phyloP scores from a whole-genome alignment of 345 rosid genomes.

The Salix viminalis region DNA sequence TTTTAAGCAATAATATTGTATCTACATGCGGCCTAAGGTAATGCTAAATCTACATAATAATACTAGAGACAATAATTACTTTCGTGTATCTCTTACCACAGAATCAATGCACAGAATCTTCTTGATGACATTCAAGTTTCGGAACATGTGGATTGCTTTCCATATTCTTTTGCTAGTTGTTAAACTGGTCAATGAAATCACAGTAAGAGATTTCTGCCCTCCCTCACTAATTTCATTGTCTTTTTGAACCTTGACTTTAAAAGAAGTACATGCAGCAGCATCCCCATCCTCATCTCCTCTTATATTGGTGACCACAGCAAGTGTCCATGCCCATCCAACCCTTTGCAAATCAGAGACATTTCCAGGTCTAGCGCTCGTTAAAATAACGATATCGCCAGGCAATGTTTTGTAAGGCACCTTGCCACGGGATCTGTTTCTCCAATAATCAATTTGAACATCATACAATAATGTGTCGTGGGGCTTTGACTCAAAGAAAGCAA shows the following conservation, averaged over 20 bases:
- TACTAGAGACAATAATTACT: not conserved
- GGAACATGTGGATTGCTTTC: slow-evolving; percentile 29
- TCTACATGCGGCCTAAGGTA: no score
- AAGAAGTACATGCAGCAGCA: slow-evolving; percentile 7
- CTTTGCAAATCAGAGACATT: slow-evolving; percentile 31
- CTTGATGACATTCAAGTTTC: slow-evolving; percentile 20
- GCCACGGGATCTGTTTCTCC: slow-evolving; percentile 34
- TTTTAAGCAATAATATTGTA: no score
- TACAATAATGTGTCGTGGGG: slow-evolving; percentile 3
- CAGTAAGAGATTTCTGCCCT: slow-evolving; percentile 17
- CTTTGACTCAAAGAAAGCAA: not conserved
- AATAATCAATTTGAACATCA: slow-evolving; percentile 25
- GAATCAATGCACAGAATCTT: slow-evolving; percentile 20
- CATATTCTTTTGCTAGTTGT: slow-evolving; percentile 37
- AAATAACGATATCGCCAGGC: slow-evolving; percentile 38
- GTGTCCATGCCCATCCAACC: slow-evolving; percentile 27
- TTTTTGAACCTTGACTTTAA: slow-evolving; percentile 17
- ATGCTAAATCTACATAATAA: not conserved
- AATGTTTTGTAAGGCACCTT: slow-evolving; percentile 36
- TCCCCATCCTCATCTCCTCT: slow-evolving; percentile 1
- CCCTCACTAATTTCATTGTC: not conserved
- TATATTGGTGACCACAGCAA: slow-evolving; percentile 18
- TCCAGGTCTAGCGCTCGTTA: slow-evolving; percentile 36
- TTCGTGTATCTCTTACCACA: slow-evolving; percentile 26
- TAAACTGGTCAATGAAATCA: slow-evolving; percentile 27